Percentiles rank a stretch among this genome's conserved stretches.
Evolutionary conservation across 306 rosid species (phyloP).

Genomic region (Medicago arabica): DNA sequence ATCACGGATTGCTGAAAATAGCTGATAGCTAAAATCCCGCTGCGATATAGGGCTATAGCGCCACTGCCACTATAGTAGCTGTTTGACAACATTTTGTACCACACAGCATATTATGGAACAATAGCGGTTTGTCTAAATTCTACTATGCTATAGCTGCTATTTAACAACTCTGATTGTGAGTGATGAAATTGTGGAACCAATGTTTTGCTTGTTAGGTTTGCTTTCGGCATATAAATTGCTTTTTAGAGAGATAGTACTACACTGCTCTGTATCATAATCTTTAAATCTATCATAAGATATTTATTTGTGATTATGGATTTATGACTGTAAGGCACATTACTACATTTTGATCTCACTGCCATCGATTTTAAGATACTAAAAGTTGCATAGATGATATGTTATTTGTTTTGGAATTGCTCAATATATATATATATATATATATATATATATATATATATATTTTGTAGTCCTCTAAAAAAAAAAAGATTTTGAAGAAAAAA

Average conservation of each 20-base stretch:
- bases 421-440: not conserved
- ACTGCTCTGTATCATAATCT: not conserved
- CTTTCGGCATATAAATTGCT: not conserved
- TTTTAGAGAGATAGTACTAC: not conserved
- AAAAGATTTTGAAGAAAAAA: constrained; percentile 3
- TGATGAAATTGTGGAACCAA: not conserved
- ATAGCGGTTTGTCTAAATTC: too few species aligned
- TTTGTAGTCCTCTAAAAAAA: too few species aligned
- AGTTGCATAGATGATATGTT: not conserved
- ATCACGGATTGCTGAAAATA: too few species aligned
- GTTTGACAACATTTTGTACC: too few species aligned
- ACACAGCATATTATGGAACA: too few species aligned
- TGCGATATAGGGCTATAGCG: too few species aligned
- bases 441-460: not conserved
- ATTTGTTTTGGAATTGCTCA: not conserved
- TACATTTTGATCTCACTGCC: not conserved
- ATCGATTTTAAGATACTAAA: not conserved
- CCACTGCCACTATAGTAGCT: too few species aligned
- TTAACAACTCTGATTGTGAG: not conserved
- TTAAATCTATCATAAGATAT: not conserved
- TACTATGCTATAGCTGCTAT: too few species aligned
- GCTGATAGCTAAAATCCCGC: too few species aligned
- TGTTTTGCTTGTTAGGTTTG: not conserved
- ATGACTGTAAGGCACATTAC: not conserved
- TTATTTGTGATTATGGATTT: not conserved